phyloP scores from a whole-genome alignment of 2,329 filamentous ascomycete species.

The Tolypocladium amazonense region DNA sequence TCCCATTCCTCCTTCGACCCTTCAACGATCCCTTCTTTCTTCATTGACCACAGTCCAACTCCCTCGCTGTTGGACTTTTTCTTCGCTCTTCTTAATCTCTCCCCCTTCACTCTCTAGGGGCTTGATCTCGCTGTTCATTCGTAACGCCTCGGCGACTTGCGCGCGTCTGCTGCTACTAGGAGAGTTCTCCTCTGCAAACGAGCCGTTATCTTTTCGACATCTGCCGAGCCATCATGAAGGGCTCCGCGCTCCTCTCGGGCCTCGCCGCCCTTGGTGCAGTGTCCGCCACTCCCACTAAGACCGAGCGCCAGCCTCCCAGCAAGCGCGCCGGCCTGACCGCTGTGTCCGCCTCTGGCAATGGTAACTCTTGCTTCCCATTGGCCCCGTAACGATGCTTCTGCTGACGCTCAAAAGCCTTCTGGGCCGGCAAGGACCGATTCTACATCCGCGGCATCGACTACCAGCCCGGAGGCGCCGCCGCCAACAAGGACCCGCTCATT shows the following conservation, averaged over 20 bases:
- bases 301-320: constrained; percentile 33
- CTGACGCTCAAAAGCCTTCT: constrained; percentile 37
- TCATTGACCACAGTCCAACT: constrained; percentile 17
- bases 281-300: constrained; percentile 38
- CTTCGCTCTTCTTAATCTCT: constrained; percentile 7
- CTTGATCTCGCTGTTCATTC: constrained; percentile 4
- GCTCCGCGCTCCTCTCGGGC: constrained; percentile 32
- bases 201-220: constrained; percentile 5
- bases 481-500: constrained; percentile 62
- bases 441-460: constrained; percentile 52
- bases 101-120: constrained; percentile 8
- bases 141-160: background rate
- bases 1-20: constrained; percentile 4
- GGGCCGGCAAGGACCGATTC: constrained; percentile 40
- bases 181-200: background rate
- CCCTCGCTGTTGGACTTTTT: constrained; percentile 25
- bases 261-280: constrained; percentile 35
- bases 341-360: constrained; percentile 46
- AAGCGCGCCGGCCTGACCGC: constrained; percentile 39
- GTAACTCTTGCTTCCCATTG: constrained; percentile 22
- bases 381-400: background rate
- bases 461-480: constrained; percentile 49
- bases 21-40: constrained; percentile 10
- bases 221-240: constrained; percentile 34
- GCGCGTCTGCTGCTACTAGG: background rate